A percentile compares a stretch with the other conserved stretches of the same genome.
Evolutionary conservation across 192 early-diverging fungal genomes (phyloP).

Genomic region (Coemansia sp.): DNA sequence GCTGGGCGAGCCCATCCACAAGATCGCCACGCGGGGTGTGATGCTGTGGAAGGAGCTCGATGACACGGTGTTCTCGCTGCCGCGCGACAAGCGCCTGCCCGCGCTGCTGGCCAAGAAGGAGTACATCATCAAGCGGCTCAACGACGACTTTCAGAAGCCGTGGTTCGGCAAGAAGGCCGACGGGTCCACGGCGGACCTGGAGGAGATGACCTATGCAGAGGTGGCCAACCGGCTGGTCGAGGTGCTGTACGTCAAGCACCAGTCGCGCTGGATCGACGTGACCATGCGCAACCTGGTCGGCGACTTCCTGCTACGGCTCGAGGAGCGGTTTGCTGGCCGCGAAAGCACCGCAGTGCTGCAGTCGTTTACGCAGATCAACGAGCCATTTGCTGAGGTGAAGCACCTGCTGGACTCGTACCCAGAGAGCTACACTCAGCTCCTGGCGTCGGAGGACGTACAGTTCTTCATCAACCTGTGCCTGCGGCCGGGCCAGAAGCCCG

Average conservation of each 20-base stretch:
- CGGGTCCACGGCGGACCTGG: constrained; percentile 67
- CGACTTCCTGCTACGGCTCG: constrained; percentile 79
- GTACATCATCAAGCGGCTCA: constrained; percentile 85
- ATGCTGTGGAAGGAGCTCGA: constrained; percentile 92
- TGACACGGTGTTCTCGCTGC: constrained; percentile 80
- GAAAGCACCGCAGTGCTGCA: constrained; percentile 14
- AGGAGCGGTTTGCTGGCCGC: constrained; percentile 70
- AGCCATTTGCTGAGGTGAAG: constrained; percentile 29
- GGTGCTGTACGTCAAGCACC: constrained; percentile 70
- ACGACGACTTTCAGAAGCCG: constrained; percentile 89
- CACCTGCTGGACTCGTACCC: constrained; percentile 13
- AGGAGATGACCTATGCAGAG: constrained; percentile 93
- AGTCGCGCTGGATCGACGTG: constrained; percentile 80
- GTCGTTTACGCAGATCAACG: constrained; percentile 21
- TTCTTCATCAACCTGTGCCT: constrained; percentile 42
- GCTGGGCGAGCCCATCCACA: constrained; percentile 95
- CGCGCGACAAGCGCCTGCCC: constrained; percentile 79
- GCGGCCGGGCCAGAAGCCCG: constrained; percentile 74
- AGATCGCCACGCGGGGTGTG: constrained; percentile 90
- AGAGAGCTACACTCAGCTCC: constrained; percentile 35
- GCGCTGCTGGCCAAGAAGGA: constrained; percentile 81
- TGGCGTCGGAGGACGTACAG: constrained; percentile 34
- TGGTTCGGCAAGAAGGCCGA: constrained; percentile 88
- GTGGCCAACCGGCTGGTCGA: constrained; percentile 76
- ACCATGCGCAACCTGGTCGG: constrained; percentile 76